Evolutionary conservation across 345 rosid genomes (phyloP), one percentile per base, ranked within the genome.

Genomic region (Citrus inodora): DNA sequence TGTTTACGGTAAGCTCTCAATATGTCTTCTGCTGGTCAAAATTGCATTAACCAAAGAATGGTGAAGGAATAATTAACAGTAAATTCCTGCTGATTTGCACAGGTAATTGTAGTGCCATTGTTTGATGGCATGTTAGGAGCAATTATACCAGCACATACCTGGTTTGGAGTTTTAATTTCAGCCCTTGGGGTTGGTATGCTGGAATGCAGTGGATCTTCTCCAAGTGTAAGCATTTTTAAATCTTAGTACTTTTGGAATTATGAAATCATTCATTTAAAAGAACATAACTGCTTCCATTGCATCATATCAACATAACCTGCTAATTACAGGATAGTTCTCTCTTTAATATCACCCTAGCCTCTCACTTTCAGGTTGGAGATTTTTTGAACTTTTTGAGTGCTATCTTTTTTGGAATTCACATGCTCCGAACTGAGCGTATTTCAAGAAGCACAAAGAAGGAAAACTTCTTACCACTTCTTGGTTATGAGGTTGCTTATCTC

Each of bases 301-400:
- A 6, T n/a, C n/a, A 24, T 35, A 33, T 37, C 33, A 58, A 35
- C 16, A 0, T 22, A n/a, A 73, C 7, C 66, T 6, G 22, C 32
- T 60, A 14, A 60, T 60, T 60, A 38, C 25, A 38, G 35, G 66
- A 59, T 56, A 48, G 37, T 30, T 21, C 62, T 71, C 17, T 71
- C 63, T 11, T 55, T 46, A 21, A 27, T 46, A 3, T 71, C 75
- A 17, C 24, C 1, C 16, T 25, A 8, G 51, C 33, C 21, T 55
- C 21, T 24, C 33, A 0, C 24, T 76, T 76, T 64, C 63, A 76
- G 83, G 77, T 71, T 71, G 80, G 83, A 37, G 83, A 81, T 71
- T 77, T 76, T 63, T 58, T 81, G 83, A 81, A 77, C 77, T 81
- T 81, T 81, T 51, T 81, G 42, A 81, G 83, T 76, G 80, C 83